Evolutionary conservation across 257 asterid species (phyloP), one percentile per base, ranked within the genome.

Genomic region (Forsythia suspensa): DNA sequence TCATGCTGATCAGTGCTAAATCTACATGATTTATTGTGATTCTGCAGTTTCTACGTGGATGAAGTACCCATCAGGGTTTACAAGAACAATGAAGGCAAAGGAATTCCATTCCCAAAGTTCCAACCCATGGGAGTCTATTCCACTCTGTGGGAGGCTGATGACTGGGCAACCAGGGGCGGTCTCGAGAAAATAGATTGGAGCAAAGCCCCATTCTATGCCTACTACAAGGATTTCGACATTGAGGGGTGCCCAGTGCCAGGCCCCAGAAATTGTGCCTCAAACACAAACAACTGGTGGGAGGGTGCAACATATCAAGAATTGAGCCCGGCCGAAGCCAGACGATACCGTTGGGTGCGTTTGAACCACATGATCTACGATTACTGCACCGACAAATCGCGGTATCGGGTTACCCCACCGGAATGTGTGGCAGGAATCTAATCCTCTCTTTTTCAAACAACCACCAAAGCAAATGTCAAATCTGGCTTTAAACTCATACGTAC

Each of bases 111-210:
- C 91, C 98, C 97, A 0, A 88, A 86, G 71, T 43, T 44, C 71
- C 94, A 94, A 44, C 91, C 98, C 0, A 94, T 94, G 98, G 93
- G 90, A 44, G 80, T 92, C 0, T 91, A 82, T 72, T 94, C 97
- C 12, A 94, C 98, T 0, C 85, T 94, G 4, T 94, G 98, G 98
- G 98, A 94, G 77, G 98, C 98, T 3, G 97, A 94, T 5, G 98
- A 94, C 42, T 94, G 98, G 98, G 97, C 98, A 0, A 94, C 98
- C 0, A 82, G 98, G 51, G 98, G 97, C 6, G 98, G 98, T 0
- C 75, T 91, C 5, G 98, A 92, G 85, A 94, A 94, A 81, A 94
- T 92, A 21, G 86, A 94, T 52, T 94, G 98, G 98, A 87, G 89
- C 88, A 92, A 88, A 76, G 92, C 98, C 7, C 97, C 98, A 0